A percentile compares a stretch with the other conserved stretches of the same genome.
These are phyloP conservation scores for Talaromyces pinophilus DNA, from an alignment of 2,329 filamentous ascomycete species.

Conservation along the genomic window DNA sequence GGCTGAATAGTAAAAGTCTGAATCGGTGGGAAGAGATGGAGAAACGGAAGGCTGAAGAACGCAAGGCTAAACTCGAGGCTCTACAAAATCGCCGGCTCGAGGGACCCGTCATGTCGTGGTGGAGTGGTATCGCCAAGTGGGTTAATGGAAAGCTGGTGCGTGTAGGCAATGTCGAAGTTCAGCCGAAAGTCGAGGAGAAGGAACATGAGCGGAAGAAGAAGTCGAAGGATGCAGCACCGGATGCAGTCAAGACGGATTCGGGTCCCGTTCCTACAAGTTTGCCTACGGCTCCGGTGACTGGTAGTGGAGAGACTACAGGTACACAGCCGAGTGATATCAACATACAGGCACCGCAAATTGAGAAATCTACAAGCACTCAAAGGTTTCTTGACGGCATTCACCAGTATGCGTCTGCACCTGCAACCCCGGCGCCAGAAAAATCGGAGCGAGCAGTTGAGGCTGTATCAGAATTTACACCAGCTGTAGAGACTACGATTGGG, in stretches of 20 bases:
- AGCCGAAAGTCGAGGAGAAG: slow-evolving; percentile 42
- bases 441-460: neutral
- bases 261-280: slow-evolving; percentile 23
- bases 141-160: slow-evolving; percentile 72
- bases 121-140: slow-evolving; percentile 88
- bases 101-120: slow-evolving; percentile 86
- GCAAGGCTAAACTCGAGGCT: slow-evolving; percentile 79
- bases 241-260: slow-evolving; percentile 28
- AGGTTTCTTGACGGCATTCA: slow-evolving; percentile 31
- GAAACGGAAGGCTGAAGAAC: slow-evolving; percentile 80
- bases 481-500: neutral
- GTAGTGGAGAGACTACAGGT: slow-evolving; percentile 25
- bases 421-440: slow-evolving; percentile 9
- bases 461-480: neutral
- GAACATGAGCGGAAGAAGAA: slow-evolving; percentile 51
- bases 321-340: slow-evolving; percentile 20
- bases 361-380: slow-evolving; percentile 6
- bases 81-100: slow-evolving; percentile 83
- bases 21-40: slow-evolving; percentile 95
- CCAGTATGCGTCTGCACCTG: slow-evolving; percentile 29
- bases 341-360: neutral
- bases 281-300: neutral
- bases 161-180: slow-evolving; percentile 63
- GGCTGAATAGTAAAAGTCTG: slow-evolving; percentile 82
- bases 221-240: slow-evolving; percentile 27